Evolutionary conservation across 108 stramenopile genomes (phyloP), one percentile per base, ranked within the genome.

Genomic region (Chaetoceros muelleri): DNA sequence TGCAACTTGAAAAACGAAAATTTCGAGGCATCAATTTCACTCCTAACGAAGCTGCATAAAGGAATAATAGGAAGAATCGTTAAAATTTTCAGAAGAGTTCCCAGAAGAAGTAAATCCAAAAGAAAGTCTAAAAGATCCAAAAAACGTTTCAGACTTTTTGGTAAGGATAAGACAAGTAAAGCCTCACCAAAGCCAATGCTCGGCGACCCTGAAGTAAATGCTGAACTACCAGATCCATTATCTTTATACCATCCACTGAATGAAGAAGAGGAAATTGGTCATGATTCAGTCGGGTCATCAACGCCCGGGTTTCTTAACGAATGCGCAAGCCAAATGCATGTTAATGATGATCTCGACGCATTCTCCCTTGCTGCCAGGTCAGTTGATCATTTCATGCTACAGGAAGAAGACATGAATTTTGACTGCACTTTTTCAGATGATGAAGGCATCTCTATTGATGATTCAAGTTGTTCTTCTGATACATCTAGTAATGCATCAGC

Each of bases 71-170:
- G 34, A 10, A 5, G 34, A 10, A 40, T 40, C 8, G 13, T 40
- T 13, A 40, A 40, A 40, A 10, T 40, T 10, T 40, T 40, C 34
- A 40, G 34, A 68, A 23, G 57, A 44, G 19, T 58, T 60, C 26
- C 57, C 34, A 34, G 48, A 70, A 18, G 52, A 53, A 2, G 46
- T 19, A 25, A 47, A 23, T 56, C 52, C 54, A 40, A 40, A 40
- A 40, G 13, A 13, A 40, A 40, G 13, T 10, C 5, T 5, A 40
- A 13, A 40, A 13, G 34, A 10, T 10, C 13, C 8, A 40, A 40
- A 13, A 40, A 40, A 13, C 13, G 5, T 5, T 10, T 13, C 8
- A 40, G 13, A 40, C 13, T 40, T 10, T 40, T 40, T 13, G 34
- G 34, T 10, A 40, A 40, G 34, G 13, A 40, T 5, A 40, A 40